Conservation (phyloP, 768 basidiomycete species). For the Nidula microcarpa region DNA sequence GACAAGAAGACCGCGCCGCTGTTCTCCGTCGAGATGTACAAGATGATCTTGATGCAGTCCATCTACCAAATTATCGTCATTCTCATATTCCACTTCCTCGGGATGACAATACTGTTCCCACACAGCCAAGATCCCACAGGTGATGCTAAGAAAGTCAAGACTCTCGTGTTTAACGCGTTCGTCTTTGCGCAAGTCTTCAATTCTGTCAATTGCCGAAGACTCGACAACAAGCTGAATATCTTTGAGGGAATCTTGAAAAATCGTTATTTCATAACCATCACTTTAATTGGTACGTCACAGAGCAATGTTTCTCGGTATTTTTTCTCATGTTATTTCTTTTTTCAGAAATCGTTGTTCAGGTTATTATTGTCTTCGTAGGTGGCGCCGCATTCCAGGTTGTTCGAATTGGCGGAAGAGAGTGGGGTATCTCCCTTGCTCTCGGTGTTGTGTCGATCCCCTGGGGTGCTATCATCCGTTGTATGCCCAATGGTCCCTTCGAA, state of each 20-base stretch:
- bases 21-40: conserved; percentile 93
- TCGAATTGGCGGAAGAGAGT: conserved; percentile 74
- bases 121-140: conserved; percentile 32
- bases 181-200: conserved; percentile 98
- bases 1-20: conserved; percentile 87
- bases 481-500: conserved; percentile 82
- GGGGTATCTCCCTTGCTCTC: conserved; percentile 90
- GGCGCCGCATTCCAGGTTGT: conserved; percentile 90
- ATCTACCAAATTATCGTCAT: conserved; percentile 80
- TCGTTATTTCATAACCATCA: conserved; percentile 81
- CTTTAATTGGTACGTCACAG: conserved; percentile 66
- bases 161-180: conserved; percentile 96
- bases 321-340: too few species aligned
- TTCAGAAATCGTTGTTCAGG: conserved; percentile 81
- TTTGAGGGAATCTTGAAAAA: conserved; percentile 81
- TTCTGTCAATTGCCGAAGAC: conserved; percentile 84
- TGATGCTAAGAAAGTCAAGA: conserved; percentile 48
- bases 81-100: conserved; percentile 87
- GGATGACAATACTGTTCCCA: conserved; percentile 62
- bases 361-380: conserved; percentile 88
- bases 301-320: not conserved
- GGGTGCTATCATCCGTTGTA: conserved; percentile 72
- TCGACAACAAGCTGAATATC: conserved; percentile 85
- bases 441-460: conserved; percentile 87
- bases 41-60: conserved; percentile 91